Conservation (phyloP, 768 basidiomycete species). For the Rhizopogon sp. region DNA sequence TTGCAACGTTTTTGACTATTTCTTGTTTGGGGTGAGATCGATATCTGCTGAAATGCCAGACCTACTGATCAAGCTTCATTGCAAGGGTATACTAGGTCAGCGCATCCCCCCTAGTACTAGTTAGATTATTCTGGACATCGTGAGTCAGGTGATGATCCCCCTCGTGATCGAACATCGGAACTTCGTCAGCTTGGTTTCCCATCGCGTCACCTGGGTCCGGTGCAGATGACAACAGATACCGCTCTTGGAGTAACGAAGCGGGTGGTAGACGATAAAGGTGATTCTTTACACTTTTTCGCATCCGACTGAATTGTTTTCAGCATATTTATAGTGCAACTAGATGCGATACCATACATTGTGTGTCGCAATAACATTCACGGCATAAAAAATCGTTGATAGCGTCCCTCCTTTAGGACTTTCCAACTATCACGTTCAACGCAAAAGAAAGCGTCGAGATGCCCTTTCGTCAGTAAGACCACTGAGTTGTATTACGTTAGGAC, state of each 20-base stretch:
- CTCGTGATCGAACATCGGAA: constrained; percentile 87
- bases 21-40: constrained; percentile 77
- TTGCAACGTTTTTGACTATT: constrained; percentile 78
- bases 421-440: constrained; percentile 82
- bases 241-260: constrained; percentile 87
- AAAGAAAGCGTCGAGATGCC: constrained; percentile 98
- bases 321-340: constrained; percentile 44
- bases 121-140: background rate
- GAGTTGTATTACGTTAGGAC: background rate
- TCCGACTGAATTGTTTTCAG: background rate
- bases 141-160: constrained; percentile 84
- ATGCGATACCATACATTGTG: constrained; percentile 71
- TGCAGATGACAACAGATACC: constrained; percentile 99
- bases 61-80: background rate
- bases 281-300: background rate
- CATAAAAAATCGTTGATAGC: background rate
- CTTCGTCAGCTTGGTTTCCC: constrained; percentile 86
- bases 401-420: constrained; percentile 59
- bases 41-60: background rate
- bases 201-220: constrained; percentile 72
- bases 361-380: constrained; percentile 14
- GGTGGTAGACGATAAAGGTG: constrained; percentile 66
- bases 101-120: background rate
- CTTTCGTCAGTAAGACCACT: constrained; percentile 57
- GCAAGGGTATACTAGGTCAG: constrained; percentile 58